These are phyloP conservation scores for Blastomyces gilchristii DNA, from an alignment of 2,329 filamentous ascomycete species.

Conservation along the genomic window DNA sequence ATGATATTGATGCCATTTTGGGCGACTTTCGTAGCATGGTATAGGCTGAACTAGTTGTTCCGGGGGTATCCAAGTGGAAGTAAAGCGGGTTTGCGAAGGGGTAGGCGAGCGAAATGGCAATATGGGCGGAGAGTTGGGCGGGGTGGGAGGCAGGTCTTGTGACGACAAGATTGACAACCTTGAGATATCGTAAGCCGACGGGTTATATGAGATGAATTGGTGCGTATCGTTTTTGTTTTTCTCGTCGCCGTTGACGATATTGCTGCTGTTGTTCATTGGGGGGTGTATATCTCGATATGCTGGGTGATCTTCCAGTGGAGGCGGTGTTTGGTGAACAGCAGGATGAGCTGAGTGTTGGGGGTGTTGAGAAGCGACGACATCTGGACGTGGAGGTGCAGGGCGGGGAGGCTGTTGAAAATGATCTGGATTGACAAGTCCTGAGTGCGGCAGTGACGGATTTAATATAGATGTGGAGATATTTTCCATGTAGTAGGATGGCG, in stretches of 20 bases:
- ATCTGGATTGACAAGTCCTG: neutral
- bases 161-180: neutral
- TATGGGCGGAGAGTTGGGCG: constrained; percentile 5
- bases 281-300: neutral
- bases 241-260: neutral
- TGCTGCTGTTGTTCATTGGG: neutral
- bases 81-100: neutral
- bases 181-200: constrained; percentile 7
- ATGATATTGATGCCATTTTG: constrained; percentile 1
- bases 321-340: neutral
- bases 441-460: neutral
- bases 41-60: neutral
- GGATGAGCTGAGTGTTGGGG: neutral
- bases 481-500: neutral
- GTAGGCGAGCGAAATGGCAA: constrained; percentile 1
- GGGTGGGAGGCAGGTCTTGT: neutral
- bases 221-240: neutral
- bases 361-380: neutral
- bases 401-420: neutral
- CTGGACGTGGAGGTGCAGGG: constrained; percentile 1
- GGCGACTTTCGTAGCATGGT: neutral
- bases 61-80: constrained; percentile 1
- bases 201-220: constrained; percentile 5
- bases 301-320: constrained; percentile 5
- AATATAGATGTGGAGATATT: constrained; percentile 1